Base-by-base conservation (phyloP, 2,329 filamentous ascomycete species). In the Thielaviopsis populi region DNA sequence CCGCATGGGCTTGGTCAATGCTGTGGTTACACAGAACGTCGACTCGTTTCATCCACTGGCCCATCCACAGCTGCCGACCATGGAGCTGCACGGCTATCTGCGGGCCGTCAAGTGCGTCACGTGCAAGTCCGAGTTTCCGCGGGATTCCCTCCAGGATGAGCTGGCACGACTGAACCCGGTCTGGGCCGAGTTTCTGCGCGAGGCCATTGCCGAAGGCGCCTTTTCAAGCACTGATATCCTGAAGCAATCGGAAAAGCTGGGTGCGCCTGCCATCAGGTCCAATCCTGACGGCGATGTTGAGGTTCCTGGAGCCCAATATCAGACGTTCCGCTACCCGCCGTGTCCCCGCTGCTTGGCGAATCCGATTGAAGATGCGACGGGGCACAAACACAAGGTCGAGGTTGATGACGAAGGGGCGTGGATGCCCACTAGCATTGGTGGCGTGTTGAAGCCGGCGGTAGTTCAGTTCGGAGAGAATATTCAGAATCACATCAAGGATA, bases 381-480 rank as follows among this genome's bases (percentile, higher is more conserved):
- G 65, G 1, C 15, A 62, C 5, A 62, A 56, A n/a, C 77, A 76
- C 1, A 75, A 71, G 66, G 78, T 96, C 1, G 78, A 87, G 67
- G 81, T 88, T 13, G 92, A 96, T 70, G 69, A 71, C 0, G 92
- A 96, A 70, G 69, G 71, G 0, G 92, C 91, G 0, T 95, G 87
- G 89, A 75, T 78, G 46, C 69, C 79, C 5, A 75, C 76, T 0
- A 85, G 83, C 68, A 84, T 80, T 1, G 89, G 84, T 0, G 94
- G 92, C 1, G 83, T 97, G 43, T 73, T 99, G 63, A 97, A 97
- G 71, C 94, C 94, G 2, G 89, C 89, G 0, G 91, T 99, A 1
- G 85, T 91, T 69, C 96, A 97, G 90, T 97, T 97, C 72, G 94
- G 94, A 17, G 94, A 97, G 74, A 91, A 84, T 66, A 95, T 97